Base-by-base conservation (phyloP, 768 basidiomycete genomes). In the Sarcomyxa edulis region DNA sequence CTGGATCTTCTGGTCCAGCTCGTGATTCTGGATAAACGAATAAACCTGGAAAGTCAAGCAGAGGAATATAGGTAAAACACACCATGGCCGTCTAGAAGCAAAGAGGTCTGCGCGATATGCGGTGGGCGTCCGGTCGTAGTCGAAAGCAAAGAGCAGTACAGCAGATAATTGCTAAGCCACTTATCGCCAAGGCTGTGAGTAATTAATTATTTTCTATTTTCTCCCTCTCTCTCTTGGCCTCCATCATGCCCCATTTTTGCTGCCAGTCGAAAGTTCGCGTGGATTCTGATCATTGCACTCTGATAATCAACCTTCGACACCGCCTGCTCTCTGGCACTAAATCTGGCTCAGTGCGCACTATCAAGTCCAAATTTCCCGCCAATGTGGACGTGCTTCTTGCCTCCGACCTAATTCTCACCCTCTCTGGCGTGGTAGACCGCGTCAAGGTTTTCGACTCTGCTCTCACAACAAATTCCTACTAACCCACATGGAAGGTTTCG, bases 1-100 rank as follows among this genome's bases (percentile, higher is more conserved):
- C 60, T 83, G 81, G 59, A 94, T 91, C 78, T 93, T 94, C 76
- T 82, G 81, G 78, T 92, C 89, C 65, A 91, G 70, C 65, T 88
- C 84, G 51, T 69, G 60, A 59, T 61, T 62, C 72, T 73, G 51
- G 46, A 58, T 58, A 43, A 42, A 18, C 33, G 23, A 34, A 36
- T 19, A 31, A 22, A 20, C 43, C 37, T 14, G 20, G 25, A 31
- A 22, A 16, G 33, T 7, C 1, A 40, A n/a, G n/a, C n/a, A n/a
- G 32, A 39, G 18, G 29, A 32, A 39, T 46, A 30, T 19, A 38
- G 50, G 43, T 29, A 32, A 46, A 36, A 32, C 19, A 37, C 32
- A 54, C 46, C 52, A 50, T 51, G 44, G 24, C 32, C 15, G 25
- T 32, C 42, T 40, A 37, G 16, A 35, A 23, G 29, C 21, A 28